These are phyloP conservation scores for Leccinum broughii DNA, from an alignment of 768 basidiomycete genomes.

Conservation along the genomic window DNA sequence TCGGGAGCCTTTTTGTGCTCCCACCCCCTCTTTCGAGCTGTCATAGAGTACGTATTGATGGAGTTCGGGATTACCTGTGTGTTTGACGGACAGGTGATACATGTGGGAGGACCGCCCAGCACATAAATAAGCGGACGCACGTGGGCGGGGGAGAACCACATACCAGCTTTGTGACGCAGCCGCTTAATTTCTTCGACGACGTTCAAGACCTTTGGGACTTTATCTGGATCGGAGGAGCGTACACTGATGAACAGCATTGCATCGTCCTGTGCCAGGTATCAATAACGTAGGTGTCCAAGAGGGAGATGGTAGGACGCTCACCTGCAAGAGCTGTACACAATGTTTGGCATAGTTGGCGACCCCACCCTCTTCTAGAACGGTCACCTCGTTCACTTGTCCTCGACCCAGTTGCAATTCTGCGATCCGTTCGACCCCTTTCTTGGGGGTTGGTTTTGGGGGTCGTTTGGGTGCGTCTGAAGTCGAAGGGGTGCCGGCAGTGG, in stretches of 20 bases:
- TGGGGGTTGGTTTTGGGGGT: conserved; percentile 64
- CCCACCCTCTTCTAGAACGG: conserved; percentile 63
- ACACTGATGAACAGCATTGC: conserved; percentile 80
- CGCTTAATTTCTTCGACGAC: conserved; percentile 81
- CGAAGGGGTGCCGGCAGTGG: neutral
- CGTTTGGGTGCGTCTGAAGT: conserved; percentile 36
- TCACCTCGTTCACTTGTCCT: conserved; percentile 76
- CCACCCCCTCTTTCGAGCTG: conserved; percentile 25
- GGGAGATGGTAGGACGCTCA: conserved; percentile 26
- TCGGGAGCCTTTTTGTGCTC: conserved; percentile 52
- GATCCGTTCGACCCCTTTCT: conserved; percentile 66
- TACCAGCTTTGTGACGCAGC: conserved; percentile 73
- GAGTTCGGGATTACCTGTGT: conserved; percentile 57
- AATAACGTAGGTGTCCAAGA: neutral
- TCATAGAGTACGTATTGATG: conserved; percentile 81
- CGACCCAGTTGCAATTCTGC: conserved; percentile 66
- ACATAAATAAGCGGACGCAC: neutral
- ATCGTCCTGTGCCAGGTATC: conserved; percentile 52
- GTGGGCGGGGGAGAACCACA: conserved; percentile 10
- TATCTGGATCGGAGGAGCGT: conserved; percentile 56
- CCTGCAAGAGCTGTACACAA: conserved; percentile 63
- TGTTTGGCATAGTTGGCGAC: conserved; percentile 70
- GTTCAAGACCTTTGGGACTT: conserved; percentile 77
- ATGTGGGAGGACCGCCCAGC: neutral
- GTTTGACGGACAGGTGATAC: conserved; percentile 33